Evolutionary conservation across 1,284 basidiomycete species (phyloP), one percentile per base, ranked within the genome.

Genomic region (Apiotrichum mycotoxinovorans): DNA sequence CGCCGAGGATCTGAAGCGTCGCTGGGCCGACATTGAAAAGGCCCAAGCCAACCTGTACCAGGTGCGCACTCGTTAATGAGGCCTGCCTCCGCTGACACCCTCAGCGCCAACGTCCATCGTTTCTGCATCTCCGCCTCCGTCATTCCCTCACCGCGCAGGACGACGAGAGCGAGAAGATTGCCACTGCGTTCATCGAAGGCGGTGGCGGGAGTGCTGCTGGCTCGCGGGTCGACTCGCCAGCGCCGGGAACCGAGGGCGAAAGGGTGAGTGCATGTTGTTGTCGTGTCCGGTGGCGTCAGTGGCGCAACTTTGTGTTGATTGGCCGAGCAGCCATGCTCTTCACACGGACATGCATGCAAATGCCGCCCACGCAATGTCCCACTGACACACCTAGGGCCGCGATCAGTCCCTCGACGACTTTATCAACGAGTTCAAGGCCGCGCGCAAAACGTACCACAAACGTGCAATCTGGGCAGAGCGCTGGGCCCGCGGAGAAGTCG

Each of bases 71-170:
- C 12, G 30, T 12, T 7, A 30, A 30, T 7, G 12, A 30, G 30
- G 30, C 5, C 12, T 14, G 10, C 20, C 26, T 8, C 35, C 11
- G 20, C 33, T 51, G 45, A 20, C 33, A 14, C 20, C 15, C n/a
- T 8, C 68, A 95, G 92, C 84, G 88, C 45, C 88, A 88, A 67
- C 84, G 85, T 1, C 86, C 89, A 0, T 87, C 89, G 66, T 93
- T 94, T 70, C 83, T 95, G 37, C 83, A 89, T 52, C 84, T 93
- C 78, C 85, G 92, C 2, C 82, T 95, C 15, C 83, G 86, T 46
- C 90, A 94, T 68, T 88, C 90, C 23, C 86, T 87, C 12, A 89
- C 87, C 0, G 87, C 87, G 23, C 91, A 94, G 75, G 93, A 97
- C 66, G 91, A 92, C 60, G 77, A 82, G 18, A 92, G 90, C 1